Evolutionary conservation across 2,329 filamentous ascomycete species (phyloP).

Genomic region (Podosphaera aphanis): DNA sequence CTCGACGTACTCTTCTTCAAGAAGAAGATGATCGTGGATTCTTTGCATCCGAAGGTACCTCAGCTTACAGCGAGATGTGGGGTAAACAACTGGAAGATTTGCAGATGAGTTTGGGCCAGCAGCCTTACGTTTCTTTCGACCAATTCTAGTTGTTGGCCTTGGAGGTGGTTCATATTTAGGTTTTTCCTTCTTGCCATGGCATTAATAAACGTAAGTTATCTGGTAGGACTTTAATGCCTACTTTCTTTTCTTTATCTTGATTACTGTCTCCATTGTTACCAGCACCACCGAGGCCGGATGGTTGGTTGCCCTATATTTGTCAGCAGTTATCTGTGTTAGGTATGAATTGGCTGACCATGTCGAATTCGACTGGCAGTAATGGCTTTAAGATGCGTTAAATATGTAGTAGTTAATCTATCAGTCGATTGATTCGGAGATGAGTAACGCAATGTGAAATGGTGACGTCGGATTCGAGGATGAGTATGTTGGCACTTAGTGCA

Average conservation of each 20-base stretch:
- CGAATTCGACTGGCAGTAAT: background rate
- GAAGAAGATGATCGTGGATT: conserved; percentile 85
- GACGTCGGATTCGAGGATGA: too few species aligned
- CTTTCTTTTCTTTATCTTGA: conserved; percentile 88
- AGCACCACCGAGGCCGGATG: conserved; percentile 15
- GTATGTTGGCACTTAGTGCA: too few species aligned
- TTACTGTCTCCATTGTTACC: conserved; percentile 51
- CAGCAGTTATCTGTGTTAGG: background rate
- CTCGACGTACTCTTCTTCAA: conserved; percentile 97
- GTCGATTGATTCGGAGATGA: too few species aligned
- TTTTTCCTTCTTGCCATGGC: conserved; percentile 65
- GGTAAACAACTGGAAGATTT: conserved; percentile 83
- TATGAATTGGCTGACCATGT: conserved; percentile 1
- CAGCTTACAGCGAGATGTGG: conserved; percentile 91
- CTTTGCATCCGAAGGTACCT: conserved; percentile 94
- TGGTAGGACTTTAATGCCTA: conserved; percentile 17
- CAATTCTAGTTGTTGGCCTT: conserved; percentile 85
- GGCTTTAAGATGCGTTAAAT: too few species aligned
- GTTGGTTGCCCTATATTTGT: conserved; percentile 20
- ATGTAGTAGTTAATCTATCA: too few species aligned
- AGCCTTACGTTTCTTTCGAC: conserved; percentile 94
- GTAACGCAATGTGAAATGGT: too few species aligned
- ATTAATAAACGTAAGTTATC: conserved; percentile 5
- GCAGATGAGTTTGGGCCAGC: conserved; percentile 82
- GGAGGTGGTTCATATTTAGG: conserved; percentile 98